phyloP scores from a whole-genome alignment of 2,329 filamentous ascomycete species.

The Cercospora brassicicola region DNA sequence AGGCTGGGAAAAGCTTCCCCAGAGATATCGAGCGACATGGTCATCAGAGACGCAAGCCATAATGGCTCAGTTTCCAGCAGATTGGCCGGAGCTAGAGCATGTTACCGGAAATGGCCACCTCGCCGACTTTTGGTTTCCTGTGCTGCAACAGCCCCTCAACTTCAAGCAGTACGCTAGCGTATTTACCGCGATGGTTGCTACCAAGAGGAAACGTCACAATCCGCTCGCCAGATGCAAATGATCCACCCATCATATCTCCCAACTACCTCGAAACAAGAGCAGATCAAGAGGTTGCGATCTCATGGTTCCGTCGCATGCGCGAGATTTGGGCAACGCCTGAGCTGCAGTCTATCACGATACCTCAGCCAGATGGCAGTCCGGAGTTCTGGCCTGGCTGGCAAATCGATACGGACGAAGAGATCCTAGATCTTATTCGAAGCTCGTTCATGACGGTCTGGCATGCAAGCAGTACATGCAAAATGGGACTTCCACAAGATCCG shows the following conservation, averaged over 20 bases:
- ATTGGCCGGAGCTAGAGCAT: background rate
- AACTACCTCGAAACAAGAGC: background rate
- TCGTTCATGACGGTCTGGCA: background rate
- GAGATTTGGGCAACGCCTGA: background rate
- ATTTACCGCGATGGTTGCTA: no score
- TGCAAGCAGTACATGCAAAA: constrained; percentile 14
- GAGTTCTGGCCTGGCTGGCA: background rate
- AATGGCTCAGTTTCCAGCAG: background rate
- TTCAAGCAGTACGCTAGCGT: no score
- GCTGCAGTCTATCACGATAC: background rate
- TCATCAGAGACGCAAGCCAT: background rate
- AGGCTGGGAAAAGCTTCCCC: background rate
- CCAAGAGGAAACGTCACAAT: no score
- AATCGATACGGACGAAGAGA: background rate
- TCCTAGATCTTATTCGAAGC: background rate
- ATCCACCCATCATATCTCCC: background rate
- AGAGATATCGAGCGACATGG: background rate
- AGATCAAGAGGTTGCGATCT: background rate
- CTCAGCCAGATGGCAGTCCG: background rate
- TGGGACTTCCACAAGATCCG: background rate
- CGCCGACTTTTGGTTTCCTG: background rate
- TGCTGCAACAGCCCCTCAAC: no score
- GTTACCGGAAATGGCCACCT: background rate
- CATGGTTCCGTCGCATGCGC: constrained; percentile 1
- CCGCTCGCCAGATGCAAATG: background rate